Evolutionary conservation across 2,329 filamentous ascomycete genomes (phyloP), one percentile per base, ranked within the genome.

Genomic region (Metarhizium brunneum): DNA sequence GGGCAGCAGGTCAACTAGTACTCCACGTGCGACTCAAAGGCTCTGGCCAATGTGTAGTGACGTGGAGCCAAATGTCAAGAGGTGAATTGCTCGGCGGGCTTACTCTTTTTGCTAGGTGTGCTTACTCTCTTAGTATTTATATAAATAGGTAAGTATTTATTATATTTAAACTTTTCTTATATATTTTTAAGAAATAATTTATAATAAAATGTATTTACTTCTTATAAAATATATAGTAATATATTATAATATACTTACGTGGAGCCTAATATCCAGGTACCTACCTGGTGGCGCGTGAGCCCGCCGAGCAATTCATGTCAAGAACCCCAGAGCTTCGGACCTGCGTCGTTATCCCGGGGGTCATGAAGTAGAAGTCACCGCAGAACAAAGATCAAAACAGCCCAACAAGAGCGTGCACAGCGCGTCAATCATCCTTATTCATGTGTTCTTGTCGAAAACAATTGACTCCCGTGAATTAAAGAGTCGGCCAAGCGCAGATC

Each of bases 21-120:
- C 57, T 63, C 61, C 65, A 68, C 62, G 63, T 67, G 63, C 11
- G 38, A 16, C 38, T 40, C 38, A 6, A 6, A 40, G 38, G 32
- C 32, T 40, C 38, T 40, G 14, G 11, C 38, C 38, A 40, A 8
- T 36, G 25, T 25, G 3, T 25, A 25, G 25, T 25, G 25, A 25
- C 4, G 25, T 4, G 25, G 3, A 36, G 35, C 35, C 38, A 40
- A 40, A 40, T 10, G 13, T 14, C 25, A 30, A 11, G n/a, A n/a
- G 25, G 25, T 25, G 25, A 25, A 25, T 25, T 25, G 25, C 25
- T 25, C 25, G 25, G 25, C 25, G 25, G 25, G 25, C 25, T 25
- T 25, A 25, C 25, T 25, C 25, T 3, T 25, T 25, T 25, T 25
- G 25, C 25, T 25, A 25, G 25, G 25, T 25, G 25, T 4, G 25